Base-by-base conservation (phyloP, 257 asterid genomes). In the Gentiana dahurica region DNA sequence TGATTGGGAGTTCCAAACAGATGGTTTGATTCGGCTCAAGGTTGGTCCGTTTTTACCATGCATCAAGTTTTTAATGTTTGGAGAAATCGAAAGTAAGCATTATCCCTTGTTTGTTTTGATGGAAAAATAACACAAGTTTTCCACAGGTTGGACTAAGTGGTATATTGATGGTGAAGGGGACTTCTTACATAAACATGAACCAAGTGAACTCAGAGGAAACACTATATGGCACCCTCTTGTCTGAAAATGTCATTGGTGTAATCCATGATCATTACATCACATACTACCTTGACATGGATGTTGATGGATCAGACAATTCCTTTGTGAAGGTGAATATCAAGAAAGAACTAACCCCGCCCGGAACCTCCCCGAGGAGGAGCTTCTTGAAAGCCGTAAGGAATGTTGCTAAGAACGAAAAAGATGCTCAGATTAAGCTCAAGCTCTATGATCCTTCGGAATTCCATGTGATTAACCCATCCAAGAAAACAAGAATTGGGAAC, bases 1-100 rank as follows among this genome's bases (percentile, higher is more conserved):
- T 34, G 98, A 91, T 60, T 91, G 98, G 98, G 98, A 82, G 68
- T 91, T 91, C 62, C 98, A 91, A 68, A 81, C 89, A 0, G 98
- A 91, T 68, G 98, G 98, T 37, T 79, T 91, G 8, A 85, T 91
- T 61, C 73, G 87, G 67, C 62, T 75, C 68, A 87, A 83, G 95
- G 96, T 83, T 34, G 49, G 70, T 15, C 34, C 12, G 8, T 1
- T 8, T 36, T 13, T n/a, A n/a, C n/a, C n/a, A n/a, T n/a, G n/a
- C n/a, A n/a, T n/a, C n/a, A n/a, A n/a, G n/a, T n/a, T n/a, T n/a
- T n/a, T n/a, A n/a, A n/a, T n/a, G n/a, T n/a, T n/a, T n/a, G n/a
- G n/a, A n/a, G n/a, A n/a, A n/a, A n/a, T n/a, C n/a, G n/a, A 39
- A 39, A 24, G 24, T 4, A 4, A 39, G 45, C 45, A 2, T 2